These are phyloP conservation scores for Fraxinus quadrangulata DNA, from an alignment of 257 asterid genomes.

Conservation along the genomic window DNA sequence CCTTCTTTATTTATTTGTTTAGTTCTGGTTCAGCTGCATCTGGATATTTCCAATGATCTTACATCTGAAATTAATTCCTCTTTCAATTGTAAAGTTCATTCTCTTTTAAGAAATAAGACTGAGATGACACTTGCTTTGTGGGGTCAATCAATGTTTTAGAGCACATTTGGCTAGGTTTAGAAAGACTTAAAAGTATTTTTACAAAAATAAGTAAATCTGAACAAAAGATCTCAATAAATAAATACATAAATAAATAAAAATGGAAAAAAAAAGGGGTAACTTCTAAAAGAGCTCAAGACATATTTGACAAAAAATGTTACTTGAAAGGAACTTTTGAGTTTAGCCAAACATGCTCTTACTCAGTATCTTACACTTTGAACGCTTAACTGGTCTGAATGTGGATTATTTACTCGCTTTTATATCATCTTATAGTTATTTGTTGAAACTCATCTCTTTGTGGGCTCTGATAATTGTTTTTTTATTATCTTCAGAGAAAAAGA, in stretches of 20 bases:
- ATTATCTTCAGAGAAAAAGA: conserved; percentile 63
- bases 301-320: not conserved
- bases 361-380: conserved; percentile 22
- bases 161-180: not conserved
- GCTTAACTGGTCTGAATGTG: conserved; percentile 1
- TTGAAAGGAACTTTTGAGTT: not conserved
- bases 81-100: not conserved
- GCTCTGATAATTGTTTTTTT: conserved; percentile 21
- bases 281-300: not conserved
- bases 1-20: not conserved
- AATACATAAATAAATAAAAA: not conserved
- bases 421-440: conserved; percentile 13
- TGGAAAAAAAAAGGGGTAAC: not conserved
- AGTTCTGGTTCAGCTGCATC: conserved; percentile 6
- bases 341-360: not conserved
- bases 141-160: conserved; percentile 9
- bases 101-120: conserved; percentile 1
- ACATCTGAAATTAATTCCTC: not conserved
- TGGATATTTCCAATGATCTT: conserved; percentile 7
- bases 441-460: conserved; percentile 17
- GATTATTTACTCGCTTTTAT: not conserved
- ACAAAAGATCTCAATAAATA: not conserved
- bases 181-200: not conserved
- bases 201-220: not conserved
- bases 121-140: not conserved